A percentile compares a stretch with the other conserved stretches of the same genome.
phyloP scores from a whole-genome alignment of 2,329 filamentous ascomycete genomes.

The Chrysosporium queenslandicum region DNA sequence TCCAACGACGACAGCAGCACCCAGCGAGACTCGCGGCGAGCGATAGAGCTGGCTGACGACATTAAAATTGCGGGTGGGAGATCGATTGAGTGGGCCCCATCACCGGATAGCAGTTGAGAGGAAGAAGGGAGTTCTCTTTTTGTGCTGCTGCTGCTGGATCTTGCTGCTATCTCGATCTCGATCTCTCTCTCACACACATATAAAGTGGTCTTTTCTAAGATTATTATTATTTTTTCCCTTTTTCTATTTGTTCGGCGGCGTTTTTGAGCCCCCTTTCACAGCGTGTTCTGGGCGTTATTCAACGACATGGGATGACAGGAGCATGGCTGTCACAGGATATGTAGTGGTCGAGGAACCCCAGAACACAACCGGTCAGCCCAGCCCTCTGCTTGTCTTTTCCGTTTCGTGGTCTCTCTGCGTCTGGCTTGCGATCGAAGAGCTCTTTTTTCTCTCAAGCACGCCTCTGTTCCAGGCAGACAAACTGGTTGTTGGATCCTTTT shows the following conservation, averaged over 20 bases:
- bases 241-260: background rate
- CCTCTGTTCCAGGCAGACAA: too few relatives aligned
- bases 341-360: background rate
- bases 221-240: background rate
- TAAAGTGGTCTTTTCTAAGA: too few relatives aligned
- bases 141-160: background rate
- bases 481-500: too few relatives aligned
- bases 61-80: conserved; percentile 1
- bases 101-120: conserved; percentile 4
- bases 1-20: conserved; percentile 1
- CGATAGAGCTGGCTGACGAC: background rate
- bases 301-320: background rate
- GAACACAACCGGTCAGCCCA: background rate
- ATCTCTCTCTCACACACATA: too few relatives aligned
- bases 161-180: too few relatives aligned
- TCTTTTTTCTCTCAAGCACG: too few relatives aligned
- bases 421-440: background rate
- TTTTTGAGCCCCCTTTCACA: background rate
- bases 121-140: background rate
- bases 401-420: background rate
- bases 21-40: background rate
- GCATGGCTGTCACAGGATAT: conserved; percentile 7
- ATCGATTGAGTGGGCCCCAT: conserved; percentile 10
- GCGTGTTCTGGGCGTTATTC: conserved; percentile 4
- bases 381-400: background rate